Evolutionary conservation across 2,329 filamentous ascomycete species (phyloP), one percentile per base, ranked within the genome.

Genomic region (Colletotrichum simmondsii): DNA sequence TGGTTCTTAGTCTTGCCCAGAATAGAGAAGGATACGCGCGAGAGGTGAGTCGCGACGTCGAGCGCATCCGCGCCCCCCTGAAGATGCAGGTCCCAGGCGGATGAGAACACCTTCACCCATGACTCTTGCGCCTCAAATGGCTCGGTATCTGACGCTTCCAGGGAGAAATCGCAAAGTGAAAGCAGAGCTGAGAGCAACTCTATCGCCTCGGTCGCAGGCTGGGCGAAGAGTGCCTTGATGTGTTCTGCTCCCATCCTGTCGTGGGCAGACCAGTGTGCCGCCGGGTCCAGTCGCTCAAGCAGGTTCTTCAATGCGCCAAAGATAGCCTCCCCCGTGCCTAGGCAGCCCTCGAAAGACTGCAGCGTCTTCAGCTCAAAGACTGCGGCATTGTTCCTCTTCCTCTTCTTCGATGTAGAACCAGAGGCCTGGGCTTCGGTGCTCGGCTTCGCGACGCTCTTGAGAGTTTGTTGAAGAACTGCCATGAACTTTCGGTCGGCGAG

Each of bases 401-500:
- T 80, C 76, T 88, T 89, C 52, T 81, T 80, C 6, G 84, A 79
- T 53, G 73, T 79, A 24, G 74, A 71, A 22, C 66, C 62, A 10
- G 77, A 68, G 7, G 75, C 74, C 4, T 77, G 62, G 32, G 77
- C 69, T 11, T 75, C 63, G 16, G 79, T 76, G 53, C 82, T 78
- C 11, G 83, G 78, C 4, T 77, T 79, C 1, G 86, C 85, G 49
- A 89, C 75, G 28, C 95, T 92, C 60, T 89, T 86, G 60, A 95
- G 82, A 0, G 92, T 90, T 76, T 90, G 88, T 76, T 92, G 90
- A 54, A 97, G 80, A 11, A 94, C 88, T 1, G 83, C 82, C 42
- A 93, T 83, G 65, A 97, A 94, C 58, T 90, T 88, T 69, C 92
- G 87, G 71, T 95, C 92, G 26, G 90, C 91, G 7, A 97, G 86